phyloP scores from a whole-genome alignment of 78 protist genomes.

The Bodo saltans region DNA sequence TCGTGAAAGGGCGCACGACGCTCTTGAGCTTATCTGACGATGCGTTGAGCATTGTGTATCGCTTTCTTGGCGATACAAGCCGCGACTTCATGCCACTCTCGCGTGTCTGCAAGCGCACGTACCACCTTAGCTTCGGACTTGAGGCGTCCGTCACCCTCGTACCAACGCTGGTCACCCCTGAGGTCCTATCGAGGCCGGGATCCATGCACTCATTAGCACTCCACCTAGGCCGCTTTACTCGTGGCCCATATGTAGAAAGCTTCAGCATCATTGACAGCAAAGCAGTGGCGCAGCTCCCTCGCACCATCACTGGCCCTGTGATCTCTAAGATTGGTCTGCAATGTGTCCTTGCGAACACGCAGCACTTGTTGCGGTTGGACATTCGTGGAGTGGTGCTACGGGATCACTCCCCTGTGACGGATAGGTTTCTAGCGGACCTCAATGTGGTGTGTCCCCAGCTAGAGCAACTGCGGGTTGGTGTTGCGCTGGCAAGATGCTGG shows the following conservation, averaged over 20 bases:
- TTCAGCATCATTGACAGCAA: background rate
- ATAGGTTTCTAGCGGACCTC: background rate
- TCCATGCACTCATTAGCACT: too few species aligned
- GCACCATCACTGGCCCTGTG: background rate
- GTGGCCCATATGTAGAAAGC: background rate
- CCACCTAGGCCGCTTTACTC: too few species aligned
- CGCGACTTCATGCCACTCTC: too few species aligned
- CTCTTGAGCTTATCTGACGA: too few species aligned
- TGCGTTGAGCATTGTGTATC: too few species aligned
- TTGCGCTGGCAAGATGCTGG: background rate
- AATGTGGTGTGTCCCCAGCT: background rate
- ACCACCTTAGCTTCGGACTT: too few species aligned
- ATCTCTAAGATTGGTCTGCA: background rate
- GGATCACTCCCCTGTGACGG: background rate
- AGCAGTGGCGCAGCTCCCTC: background rate
- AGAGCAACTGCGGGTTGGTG: background rate
- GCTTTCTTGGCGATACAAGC: too few species aligned
- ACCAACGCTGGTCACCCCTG: too few species aligned
- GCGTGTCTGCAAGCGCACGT: too few species aligned
- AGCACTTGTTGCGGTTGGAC: background rate
- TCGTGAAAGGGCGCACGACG: too few species aligned
- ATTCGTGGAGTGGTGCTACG: background rate
- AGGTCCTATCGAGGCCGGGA: too few species aligned
- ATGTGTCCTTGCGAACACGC: background rate
- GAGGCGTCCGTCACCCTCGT: too few species aligned